A percentile compares a stretch with the other conserved stretches of the same genome.
Evolutionary conservation across 768 basidiomycete species (phyloP).

Genomic region (Tricholomella constricta): DNA sequence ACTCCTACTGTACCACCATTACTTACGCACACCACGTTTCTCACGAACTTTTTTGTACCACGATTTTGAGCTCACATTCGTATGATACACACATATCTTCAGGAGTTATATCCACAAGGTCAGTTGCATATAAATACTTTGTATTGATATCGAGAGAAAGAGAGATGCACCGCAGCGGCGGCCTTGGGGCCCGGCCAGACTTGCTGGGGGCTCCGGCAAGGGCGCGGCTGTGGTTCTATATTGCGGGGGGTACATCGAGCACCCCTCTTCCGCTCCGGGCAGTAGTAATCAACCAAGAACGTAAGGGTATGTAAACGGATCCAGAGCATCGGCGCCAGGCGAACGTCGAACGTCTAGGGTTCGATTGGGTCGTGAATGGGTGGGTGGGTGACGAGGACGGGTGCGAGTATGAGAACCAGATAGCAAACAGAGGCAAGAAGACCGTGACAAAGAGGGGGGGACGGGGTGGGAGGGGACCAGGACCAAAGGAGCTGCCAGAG

Average conservation of each 20-base stretch:
- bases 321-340: background rate
- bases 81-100: conserved; percentile 1
- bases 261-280: background rate
- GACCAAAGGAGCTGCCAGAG: conserved; percentile 11
- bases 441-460: conserved; percentile 7
- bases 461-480: conserved; percentile 1
- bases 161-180: no score
- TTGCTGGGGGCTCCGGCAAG: background rate
- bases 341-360: conserved; percentile 8
- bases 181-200: background rate
- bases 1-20: conserved; percentile 9
- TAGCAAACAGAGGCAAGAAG: background rate
- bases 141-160: no score
- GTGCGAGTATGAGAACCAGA: background rate
- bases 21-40: background rate
- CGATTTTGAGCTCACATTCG: background rate
- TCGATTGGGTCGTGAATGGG: conserved; percentile 3
- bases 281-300: conserved; percentile 5
- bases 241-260: background rate
- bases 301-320: background rate
- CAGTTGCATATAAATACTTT: background rate
- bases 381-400: background rate
- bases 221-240: background rate
- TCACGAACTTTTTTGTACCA: background rate
- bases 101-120: conserved; percentile 1